Base-by-base conservation (phyloP, 2,329 filamentous ascomycete genomes). In the Ophiostoma triangulosporum region DNA sequence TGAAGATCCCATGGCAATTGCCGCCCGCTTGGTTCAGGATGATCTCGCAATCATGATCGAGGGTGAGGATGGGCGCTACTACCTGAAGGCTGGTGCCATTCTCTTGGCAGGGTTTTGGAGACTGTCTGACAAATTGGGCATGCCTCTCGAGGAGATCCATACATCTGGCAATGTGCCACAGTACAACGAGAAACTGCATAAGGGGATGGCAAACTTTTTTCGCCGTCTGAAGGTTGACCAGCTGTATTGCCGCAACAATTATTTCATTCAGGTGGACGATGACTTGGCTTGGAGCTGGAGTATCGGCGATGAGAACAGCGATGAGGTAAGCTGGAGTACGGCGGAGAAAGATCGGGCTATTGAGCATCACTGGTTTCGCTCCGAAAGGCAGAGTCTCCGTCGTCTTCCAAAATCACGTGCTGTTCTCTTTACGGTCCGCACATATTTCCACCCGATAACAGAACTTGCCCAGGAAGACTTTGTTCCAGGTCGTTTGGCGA, bases 151-250 rank as follows among this genome's bases (percentile, higher is more conserved):
- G 6, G 46, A 48, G 12, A 48, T 48, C 15, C 46, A 48, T 20
- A 48, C 46, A 14, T 48, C 46, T 33, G 46, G 46, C 4, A 24
- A 29, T 32, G 46, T 48, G 17, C 46, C 46, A 1, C 46, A 48
- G 29, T 48, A 48, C 46, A 48, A 48, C 11, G 46, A 48, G 46
- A 48, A 48, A n/a, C 29, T 48, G 15, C 46, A 48, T 14, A 48
- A 48, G n/a, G 46, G 46, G 4, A 48, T 48, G 46, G 29, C 27
- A 7, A 48, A 48, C 12, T 48, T 48, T 31, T 48, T 48, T 12
- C 27, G 29, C 15, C 46, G 46, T 14, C 46, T 48, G 11, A 48
- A 48, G 11, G 26, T 31, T 3, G 29, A 48, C 29, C 46, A 48
- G 11, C 29, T 48, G 6, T 48, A 48, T 12, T 22, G n/a, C 17